Conservation (phyloP, 148 eudicot species). For the Tetragonia tetragonoides region DNA sequence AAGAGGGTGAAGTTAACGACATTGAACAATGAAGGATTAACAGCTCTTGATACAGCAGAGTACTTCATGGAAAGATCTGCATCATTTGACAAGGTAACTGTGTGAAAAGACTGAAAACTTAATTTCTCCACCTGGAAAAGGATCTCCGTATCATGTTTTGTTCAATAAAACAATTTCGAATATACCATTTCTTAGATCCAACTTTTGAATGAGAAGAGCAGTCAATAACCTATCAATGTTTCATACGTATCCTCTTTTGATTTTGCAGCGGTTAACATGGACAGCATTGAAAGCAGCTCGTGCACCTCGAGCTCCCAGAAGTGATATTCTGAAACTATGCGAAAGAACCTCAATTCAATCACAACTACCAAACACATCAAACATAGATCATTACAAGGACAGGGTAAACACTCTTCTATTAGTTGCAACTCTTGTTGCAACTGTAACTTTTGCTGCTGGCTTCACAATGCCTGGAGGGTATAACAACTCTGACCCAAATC, state of each 20-base stretch:
- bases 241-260: not conserved
- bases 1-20: constrained; percentile 14
- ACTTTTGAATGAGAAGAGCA: too few relatives aligned
- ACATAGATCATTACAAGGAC: constrained; percentile 20
- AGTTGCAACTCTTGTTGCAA: constrained; percentile 36
- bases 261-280: constrained; percentile 34
- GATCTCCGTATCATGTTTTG: not conserved
- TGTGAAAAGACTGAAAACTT: not conserved
- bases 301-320: constrained; percentile 12
- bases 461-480: constrained; percentile 42
- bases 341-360: not conserved
- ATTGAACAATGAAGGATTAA: constrained; percentile 22
- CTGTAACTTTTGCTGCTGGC: constrained; percentile 40
- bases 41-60: constrained; percentile 32
- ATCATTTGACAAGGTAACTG: constrained; percentile 12
- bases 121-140: not conserved
- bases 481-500: constrained; percentile 15
- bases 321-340: not conserved
- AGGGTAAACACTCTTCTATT: constrained; percentile 32
- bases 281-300: constrained; percentile 29
- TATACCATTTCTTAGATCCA: not conserved
- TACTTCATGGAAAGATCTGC: not conserved
- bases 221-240: not conserved
- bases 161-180: not conserved
- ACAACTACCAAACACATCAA: constrained; percentile 6